A percentile compares a stretch with the other conserved stretches of the same genome.
These are phyloP conservation scores for Arthroderma uncinatum DNA, from an alignment of 2,329 filamentous ascomycete genomes.

Conservation along the genomic window DNA sequence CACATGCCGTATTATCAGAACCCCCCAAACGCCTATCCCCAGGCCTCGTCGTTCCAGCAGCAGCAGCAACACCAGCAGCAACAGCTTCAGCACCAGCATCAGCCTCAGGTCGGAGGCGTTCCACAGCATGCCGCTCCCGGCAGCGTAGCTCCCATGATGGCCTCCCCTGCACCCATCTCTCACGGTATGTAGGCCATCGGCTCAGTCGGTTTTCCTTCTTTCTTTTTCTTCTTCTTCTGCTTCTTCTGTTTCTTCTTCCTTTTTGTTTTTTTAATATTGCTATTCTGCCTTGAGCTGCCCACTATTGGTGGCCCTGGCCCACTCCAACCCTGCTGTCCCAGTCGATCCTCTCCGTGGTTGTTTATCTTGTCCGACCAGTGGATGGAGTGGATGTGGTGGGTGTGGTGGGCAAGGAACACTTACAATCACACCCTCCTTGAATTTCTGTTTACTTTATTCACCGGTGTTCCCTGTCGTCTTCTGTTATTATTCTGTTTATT, in stretches of 20 bases:
- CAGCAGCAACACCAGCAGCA: conserved; percentile 11
- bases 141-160: conserved; percentile 15
- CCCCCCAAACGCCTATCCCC: conserved; percentile 11
- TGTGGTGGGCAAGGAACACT: not conserved
- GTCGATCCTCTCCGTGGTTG: conserved; percentile 1
- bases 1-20: conserved; percentile 11
- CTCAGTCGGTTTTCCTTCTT: not conserved
- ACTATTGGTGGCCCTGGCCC: conserved; percentile 1
- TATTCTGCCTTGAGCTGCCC: not conserved
- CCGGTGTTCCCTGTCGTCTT: not conserved
- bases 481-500: too few species aligned
- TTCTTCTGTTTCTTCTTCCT: not conserved
- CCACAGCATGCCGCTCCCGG: conserved; percentile 11
- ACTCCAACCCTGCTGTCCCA: conserved; percentile 3
- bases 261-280: not conserved
- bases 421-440: not conserved
- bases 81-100: conserved; percentile 11
- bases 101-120: conserved; percentile 11
- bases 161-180: conserved; percentile 12
- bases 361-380: not conserved
- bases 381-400: not conserved
- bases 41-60: conserved; percentile 10
- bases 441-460: not conserved
- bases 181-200: conserved; percentile 11
- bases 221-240: not conserved